phyloP scores from a whole-genome alignment of 1,284 basidiomycete species.

The Blastosporella zonata region DNA sequence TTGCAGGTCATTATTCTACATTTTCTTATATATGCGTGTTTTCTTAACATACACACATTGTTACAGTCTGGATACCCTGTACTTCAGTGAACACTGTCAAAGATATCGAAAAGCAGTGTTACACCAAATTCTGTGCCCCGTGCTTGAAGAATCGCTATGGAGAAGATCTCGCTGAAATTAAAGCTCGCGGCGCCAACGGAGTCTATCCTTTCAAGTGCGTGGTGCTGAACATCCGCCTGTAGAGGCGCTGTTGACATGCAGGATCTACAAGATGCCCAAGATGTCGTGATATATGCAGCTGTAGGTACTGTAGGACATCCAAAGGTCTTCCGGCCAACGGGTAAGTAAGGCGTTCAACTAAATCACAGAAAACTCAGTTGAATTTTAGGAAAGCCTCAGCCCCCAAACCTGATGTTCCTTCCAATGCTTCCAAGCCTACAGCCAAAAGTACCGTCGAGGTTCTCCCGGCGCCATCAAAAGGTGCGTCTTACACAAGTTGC shows the following conservation, averaged over 20 bases:
- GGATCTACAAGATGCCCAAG: conserved; percentile 54
- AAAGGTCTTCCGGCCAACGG: conserved; percentile 58
- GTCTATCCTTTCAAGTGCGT: conserved; percentile 55
- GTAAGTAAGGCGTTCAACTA: conserved; percentile 32
- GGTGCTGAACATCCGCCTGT: neutral
- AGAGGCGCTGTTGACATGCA: neutral
- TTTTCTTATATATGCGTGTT: conserved; percentile 2
- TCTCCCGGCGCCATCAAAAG: no score
- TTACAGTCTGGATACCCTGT: conserved; percentile 47
- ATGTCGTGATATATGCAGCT: conserved; percentile 65
- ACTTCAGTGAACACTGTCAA: conserved; percentile 31
- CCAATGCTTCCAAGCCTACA: no score
- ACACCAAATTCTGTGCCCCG: conserved; percentile 54
- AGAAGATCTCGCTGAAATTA: conserved; percentile 48
- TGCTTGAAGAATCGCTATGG: conserved; percentile 69
- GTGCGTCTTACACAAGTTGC: no score
- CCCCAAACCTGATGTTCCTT: neutral
- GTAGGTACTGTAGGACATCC: conserved; percentile 57
- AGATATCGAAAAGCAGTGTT: conserved; percentile 43
- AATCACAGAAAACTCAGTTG: neutral
- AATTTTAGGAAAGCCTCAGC: neutral
- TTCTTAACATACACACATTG: neutral
- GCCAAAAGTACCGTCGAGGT: no score
- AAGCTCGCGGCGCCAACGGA: conserved; percentile 24
- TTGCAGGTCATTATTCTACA: conserved; percentile 35